Conservation (phyloP, 192 early-diverging fungal species). For the Rhizophagus sp. region DNA sequence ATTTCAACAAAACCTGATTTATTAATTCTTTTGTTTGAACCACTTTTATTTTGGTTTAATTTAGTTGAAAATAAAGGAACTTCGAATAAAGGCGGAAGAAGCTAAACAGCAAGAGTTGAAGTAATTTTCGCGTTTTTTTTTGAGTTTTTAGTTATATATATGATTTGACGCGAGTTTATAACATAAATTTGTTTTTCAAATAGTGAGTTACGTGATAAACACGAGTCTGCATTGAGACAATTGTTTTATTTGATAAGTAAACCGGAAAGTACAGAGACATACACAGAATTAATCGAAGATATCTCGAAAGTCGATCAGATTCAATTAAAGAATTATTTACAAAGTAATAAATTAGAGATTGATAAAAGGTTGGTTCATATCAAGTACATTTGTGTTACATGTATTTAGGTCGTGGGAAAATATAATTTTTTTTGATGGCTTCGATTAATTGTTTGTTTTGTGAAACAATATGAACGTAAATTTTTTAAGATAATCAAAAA, state of each 20-base stretch:
- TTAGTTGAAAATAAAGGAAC: not conserved
- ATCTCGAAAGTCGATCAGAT: not conserved
- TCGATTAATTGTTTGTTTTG: not conserved
- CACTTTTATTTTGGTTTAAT: not conserved
- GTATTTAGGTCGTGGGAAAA: not conserved
- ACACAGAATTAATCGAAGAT: not conserved
- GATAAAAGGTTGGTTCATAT: conserved; percentile 2
- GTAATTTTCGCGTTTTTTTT: not conserved
- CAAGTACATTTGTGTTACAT: not conserved
- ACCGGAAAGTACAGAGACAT: not conserved
- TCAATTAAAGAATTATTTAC: conserved; percentile 10
- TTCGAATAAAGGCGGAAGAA: not conserved
- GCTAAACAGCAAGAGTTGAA: not conserved
- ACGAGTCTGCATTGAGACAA: not conserved
- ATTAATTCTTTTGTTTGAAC: not conserved
- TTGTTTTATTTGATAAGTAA: conserved; percentile 21
- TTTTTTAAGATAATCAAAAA: not conserved
- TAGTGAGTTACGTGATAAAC: conserved; percentile 8
- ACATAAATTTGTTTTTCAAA: not conserved
- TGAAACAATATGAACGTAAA: not conserved
- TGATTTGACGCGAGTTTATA: not conserved
- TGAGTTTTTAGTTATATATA: not conserved
- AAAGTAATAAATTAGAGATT: not conserved
- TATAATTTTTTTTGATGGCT: not conserved
- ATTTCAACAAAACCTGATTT: not conserved